Base-by-base conservation (phyloP, 345 rosid species). In the Zanthoxylum bungeanum region DNA sequence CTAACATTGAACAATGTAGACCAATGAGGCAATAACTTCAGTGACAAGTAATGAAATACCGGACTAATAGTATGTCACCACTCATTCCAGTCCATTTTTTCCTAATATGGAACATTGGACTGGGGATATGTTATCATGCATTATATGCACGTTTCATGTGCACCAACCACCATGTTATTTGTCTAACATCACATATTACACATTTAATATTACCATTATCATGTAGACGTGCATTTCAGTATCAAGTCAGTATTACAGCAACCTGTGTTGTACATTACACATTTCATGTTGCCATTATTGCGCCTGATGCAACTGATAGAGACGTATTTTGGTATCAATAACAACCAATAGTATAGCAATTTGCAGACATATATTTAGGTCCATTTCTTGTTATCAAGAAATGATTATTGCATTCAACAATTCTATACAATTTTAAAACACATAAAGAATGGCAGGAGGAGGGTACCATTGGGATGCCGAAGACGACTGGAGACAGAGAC, bases 381-480 rank as follows among this genome's bases (percentile, higher is more conserved):
- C 14, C 66, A 24, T 22, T 67, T 65, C 25, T 8, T 9, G 16
- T 22, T 67, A 50, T 7, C 14, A 51, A 34, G 14, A 37, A 44
- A 17, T 57, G 4, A 46, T 2, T n/a, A 47, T 12, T 27, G 8
- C n/a, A 21, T 36, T 60, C 4, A 52, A 55, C 5, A 7, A n/a
- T n/a, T n/a, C n/a, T n/a, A n/a, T n/a, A n/a, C n/a, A n/a, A n/a
- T 46, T 52, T 70, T 53, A 31, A 73, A 34, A 44, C 36, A 49
- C 4, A 22, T n/a, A n/a, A 56, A 64, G 57, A 56, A 52, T 21
- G 64, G 53, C 39, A 46, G 36, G 42, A 69, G 70, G 72, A 76
- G 51, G n/a, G 66, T 96, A 96, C 99, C 98, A 73, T 93, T 91
- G 39, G 98, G 98, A 84, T 96, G 98, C 78, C 99, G 89, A 65